Conservation (phyloP, 345 rosid species). For the Rhodamnia rubescens region DNA sequence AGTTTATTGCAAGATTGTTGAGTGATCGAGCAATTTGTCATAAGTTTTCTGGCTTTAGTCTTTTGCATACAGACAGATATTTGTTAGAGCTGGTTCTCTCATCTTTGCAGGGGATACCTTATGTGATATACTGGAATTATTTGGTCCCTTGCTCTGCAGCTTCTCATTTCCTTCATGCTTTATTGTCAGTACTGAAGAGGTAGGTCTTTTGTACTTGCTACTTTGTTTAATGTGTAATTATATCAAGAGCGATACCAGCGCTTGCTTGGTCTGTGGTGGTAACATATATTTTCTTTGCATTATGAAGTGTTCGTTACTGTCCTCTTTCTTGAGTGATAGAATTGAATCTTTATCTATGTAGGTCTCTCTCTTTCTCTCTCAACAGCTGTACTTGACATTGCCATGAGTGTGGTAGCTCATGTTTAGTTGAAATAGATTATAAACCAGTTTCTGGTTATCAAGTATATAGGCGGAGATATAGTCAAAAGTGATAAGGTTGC, state of each 20-base stretch:
- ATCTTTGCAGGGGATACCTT: conserved; percentile 29
- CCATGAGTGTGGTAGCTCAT: not conserved
- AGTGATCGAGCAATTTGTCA: not conserved
- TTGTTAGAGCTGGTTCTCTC: not conserved
- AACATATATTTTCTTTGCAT: not conserved
- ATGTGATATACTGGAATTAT: conserved; percentile 39
- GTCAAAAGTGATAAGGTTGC: not conserved
- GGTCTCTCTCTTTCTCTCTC: not conserved
- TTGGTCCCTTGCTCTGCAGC: conserved; percentile 16
- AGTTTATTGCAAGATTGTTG: not conserved
- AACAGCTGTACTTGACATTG: not conserved
- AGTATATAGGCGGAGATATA: not conserved
- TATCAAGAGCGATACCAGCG: not conserved
- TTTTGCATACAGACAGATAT: not conserved
- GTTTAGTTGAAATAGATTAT: not conserved
- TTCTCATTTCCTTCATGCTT: conserved; percentile 32
- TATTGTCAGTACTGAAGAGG: conserved; percentile 34
- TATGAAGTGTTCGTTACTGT: not conserved
- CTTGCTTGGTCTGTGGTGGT: not conserved
- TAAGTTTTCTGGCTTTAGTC: not conserved
- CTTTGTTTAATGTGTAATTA: not conserved
- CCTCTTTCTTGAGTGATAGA: not conserved
- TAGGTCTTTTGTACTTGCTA: not conserved
- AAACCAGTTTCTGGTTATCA: not conserved
- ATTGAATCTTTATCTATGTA: not conserved